Evolutionary conservation across 2,329 filamentous ascomycete genomes (phyloP), one percentile per base, ranked within the genome.

Genomic region (Beauveria sp.): DNA sequence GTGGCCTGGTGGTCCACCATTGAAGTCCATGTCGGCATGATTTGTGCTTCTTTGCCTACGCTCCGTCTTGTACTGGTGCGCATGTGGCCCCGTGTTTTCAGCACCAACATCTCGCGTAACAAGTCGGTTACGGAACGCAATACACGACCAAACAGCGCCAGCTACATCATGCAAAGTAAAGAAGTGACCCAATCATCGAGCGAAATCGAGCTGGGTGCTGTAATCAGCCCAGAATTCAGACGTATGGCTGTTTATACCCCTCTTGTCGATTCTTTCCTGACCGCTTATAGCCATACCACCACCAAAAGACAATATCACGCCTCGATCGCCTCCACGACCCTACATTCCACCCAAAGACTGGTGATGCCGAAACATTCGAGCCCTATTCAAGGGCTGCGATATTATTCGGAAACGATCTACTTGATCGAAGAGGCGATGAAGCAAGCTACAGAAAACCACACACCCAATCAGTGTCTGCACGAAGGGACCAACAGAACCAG

Each of bases 31-130:
- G 62, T 66, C 16, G 67, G 67, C 41, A 65, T 70, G 57, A 67
- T 70, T 22, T 70, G 68, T 52, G 63, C 64, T 40, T 70, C 66
- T 59, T 63, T 70, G 51, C 68, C 69, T 5, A 61, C 67, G 12
- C 48, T 69, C 5, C 67, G 69, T 10, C 62, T 69, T 2, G 63
- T 68, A n/a, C 62, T 70, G 6, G 60, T 62, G 47, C 53, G 60
- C 9, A 43, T 62, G 26, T 58, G 60, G 18, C 60, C 60, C 10
- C 47, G 55, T 4, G 60, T 59, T 9, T 62, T 62, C 41, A 62
- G 60, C 30, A 62, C 60, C 16, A 12, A 37, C 28, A 28, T 51
- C 28, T 58, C 60, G 24, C 60, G 60, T 20, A 53, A 46, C 48
- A 62, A 58, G 40, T 62, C 60, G 9, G 22, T 43, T 28, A 41